Base-by-base conservation (phyloP, 306 rosid genomes). In the Ziziphus jujuba region DNA sequence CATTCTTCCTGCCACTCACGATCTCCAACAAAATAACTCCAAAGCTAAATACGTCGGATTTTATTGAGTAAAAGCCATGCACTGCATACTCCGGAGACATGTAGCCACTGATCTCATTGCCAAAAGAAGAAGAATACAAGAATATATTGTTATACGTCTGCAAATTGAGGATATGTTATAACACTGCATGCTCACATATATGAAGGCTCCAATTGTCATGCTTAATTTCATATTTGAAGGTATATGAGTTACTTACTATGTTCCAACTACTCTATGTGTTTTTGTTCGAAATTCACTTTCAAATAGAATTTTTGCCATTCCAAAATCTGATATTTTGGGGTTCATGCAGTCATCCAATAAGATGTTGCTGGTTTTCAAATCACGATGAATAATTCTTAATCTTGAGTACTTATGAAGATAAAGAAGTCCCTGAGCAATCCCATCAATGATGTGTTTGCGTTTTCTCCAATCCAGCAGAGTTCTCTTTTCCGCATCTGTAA, bases 21-120 rank as follows among this genome's bases (percentile, higher is more conserved):
- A 67, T 75, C 59, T 61, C 65, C 0, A 68, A 25, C 2, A 68
- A 16, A 23, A 75, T 54, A 43, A 68, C 70, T 33, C 70, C 79
- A 20, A 25, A 75, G 16, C 74, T 54, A 8, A 67, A 54, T 8
- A 68, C 53, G 34, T 68, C 70, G 14, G 61, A 75, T 61, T 68
- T 68, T 35, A 31, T 24, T 1, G 74, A 68, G 40, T 67, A 75
- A 55, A 25, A 22, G 20, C 70, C 70, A 9, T 61, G 23, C 22
- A 75, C 64, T 25, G 59, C 79, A 59, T 74, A 61, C 6, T 68
- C 74, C 0, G 64, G 63, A 6, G 73, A 53, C 73, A 68, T 72
- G 14, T 62, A 72, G 9, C 70, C 76, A 31, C 57, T 59, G 20
- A 23, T 44, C 22, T 20, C 3, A 4, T 13, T 0, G 6, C 15